Conservation (phyloP, 2,329 filamentous ascomycete genomes). For the Laburnicola sp. region DNA sequence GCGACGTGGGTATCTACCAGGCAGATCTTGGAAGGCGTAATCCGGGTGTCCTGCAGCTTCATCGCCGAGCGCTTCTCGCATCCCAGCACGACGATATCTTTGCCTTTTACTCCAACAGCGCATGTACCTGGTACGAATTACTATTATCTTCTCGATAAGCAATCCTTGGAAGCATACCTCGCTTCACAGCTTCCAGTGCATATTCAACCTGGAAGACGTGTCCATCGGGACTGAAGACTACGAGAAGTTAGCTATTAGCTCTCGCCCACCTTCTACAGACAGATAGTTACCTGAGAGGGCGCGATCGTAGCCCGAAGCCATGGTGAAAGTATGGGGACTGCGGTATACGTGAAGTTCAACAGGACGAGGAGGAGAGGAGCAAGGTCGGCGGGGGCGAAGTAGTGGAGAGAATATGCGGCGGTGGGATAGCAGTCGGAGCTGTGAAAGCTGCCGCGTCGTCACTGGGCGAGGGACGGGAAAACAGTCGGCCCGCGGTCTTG, state of each 20-base stretch:
- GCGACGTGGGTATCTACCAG: constrained; percentile 95
- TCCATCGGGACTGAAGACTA: constrained; percentile 97
- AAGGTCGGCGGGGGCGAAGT: not conserved
- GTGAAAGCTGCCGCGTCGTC: constrained; percentile 4
- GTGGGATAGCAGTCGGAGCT: constrained; percentile 35
- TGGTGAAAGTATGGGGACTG: constrained; percentile 41
- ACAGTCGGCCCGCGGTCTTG: too few species aligned
- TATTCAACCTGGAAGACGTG: constrained; percentile 99
- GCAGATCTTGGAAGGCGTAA: constrained; percentile 98
- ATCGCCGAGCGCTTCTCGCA: constrained; percentile 99
- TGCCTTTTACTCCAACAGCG: constrained; percentile 95
- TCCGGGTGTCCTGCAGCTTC: constrained; percentile 99
- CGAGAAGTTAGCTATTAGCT: constrained; percentile 49
- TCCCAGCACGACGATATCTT: constrained; percentile 90
- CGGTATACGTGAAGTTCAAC: not conserved
- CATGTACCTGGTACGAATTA: constrained; percentile 72
- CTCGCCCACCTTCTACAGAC: constrained; percentile 18
- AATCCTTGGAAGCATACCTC: constrained; percentile 64
- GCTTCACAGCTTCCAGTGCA: constrained; percentile 96
- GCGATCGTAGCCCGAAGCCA: constrained; percentile 98
- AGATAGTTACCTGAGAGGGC: constrained; percentile 84
- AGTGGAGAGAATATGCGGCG: constrained; percentile 12
- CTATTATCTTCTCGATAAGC: constrained; percentile 1
- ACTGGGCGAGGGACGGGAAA: too few species aligned
- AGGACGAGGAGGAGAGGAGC: constrained; percentile 1